phyloP scores from a whole-genome alignment of 495 filamentous ascomycete genomes.

The Acidomyces sp. region DNA sequence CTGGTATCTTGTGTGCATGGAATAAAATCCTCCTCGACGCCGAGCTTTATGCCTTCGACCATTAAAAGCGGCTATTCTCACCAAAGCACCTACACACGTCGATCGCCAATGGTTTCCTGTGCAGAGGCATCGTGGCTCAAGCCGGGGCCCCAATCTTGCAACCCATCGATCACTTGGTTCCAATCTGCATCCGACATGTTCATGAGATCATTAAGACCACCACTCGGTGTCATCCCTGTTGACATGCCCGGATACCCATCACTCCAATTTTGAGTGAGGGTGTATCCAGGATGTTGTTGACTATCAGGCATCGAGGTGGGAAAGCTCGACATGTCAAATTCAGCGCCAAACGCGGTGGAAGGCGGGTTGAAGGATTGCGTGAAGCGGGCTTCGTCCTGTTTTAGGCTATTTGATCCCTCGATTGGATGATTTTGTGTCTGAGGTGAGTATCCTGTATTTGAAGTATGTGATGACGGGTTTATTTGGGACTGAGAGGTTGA shows the following conservation, averaged over 20 bases:
- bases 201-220: neutral
- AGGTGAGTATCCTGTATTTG: conserved; percentile 14
- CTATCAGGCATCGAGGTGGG: neutral
- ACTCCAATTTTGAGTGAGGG: conserved; percentile 6
- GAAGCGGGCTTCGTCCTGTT: neutral
- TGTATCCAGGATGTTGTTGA: conserved; percentile 6
- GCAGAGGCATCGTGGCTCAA: neutral
- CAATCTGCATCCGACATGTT: conserved; percentile 8
- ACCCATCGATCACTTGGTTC: conserved; percentile 8
- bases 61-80: too few species aligned
- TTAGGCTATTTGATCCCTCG: neutral
- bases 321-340: conserved; percentile 10
- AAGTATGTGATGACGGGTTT: conserved; percentile 9
- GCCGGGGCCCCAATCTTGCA: conserved; percentile 7
- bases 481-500: conserved; percentile 7
- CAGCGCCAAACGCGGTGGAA: neutral
- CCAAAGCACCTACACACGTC: too few species aligned
- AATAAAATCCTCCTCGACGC: too few species aligned
- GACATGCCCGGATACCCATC: conserved; percentile 2
- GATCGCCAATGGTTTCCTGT: neutral
- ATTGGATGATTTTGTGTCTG: conserved; percentile 1
- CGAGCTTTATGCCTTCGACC: too few species aligned
- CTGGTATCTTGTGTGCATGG: too few species aligned
- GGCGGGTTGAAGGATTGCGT: neutral
- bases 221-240: conserved; percentile 2